A percentile compares a stretch with the other conserved stretches of the same genome.
phyloP scores from a whole-genome alignment of 1,284 basidiomycete species.

The Pascua sp. region DNA sequence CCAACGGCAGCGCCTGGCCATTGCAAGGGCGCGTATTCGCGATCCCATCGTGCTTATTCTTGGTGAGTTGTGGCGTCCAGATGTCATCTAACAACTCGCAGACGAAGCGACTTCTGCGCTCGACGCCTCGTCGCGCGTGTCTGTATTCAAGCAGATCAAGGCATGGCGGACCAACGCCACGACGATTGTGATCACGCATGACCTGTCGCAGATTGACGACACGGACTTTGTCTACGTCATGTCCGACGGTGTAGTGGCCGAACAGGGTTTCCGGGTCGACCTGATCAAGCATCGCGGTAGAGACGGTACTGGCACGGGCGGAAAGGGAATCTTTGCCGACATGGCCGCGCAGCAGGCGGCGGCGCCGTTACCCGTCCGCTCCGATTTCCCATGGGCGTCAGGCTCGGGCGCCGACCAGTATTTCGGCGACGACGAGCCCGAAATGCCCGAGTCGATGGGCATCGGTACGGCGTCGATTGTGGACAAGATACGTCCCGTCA shows the following conservation, averaged over 20 bases:
- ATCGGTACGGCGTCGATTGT: no score
- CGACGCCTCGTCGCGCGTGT: constrained; percentile 78
- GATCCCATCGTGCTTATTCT: constrained; percentile 88
- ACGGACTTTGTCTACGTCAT: constrained; percentile 91
- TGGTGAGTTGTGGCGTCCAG: constrained; percentile 56
- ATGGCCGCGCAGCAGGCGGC: constrained; percentile 48
- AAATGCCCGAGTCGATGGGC: no score
- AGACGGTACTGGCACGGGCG: constrained; percentile 45
- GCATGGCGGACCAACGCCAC: constrained; percentile 76
- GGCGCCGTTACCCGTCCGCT: constrained; percentile 35
- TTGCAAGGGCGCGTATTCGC: constrained; percentile 81
- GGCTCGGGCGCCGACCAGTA: constrained; percentile 14
- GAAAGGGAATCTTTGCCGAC: constrained; percentile 45
- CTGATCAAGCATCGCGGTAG: constrained; percentile 41
- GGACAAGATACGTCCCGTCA: no score
- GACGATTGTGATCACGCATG: constrained; percentile 95
- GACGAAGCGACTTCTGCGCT: constrained; percentile 96
- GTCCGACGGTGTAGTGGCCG: constrained; percentile 72
- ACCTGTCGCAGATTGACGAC: constrained; percentile 73
- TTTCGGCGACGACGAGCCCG: neutral
- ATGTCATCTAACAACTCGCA: constrained; percentile 39
- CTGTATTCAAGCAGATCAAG: constrained; percentile 86
- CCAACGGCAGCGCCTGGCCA: constrained; percentile 86
- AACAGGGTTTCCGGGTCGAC: constrained; percentile 80
- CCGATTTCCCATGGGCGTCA: constrained; percentile 35